These are phyloP conservation scores for Mortierella alpina DNA, from an alignment of 192 early-diverging fungal species.

Conservation along the genomic window DNA sequence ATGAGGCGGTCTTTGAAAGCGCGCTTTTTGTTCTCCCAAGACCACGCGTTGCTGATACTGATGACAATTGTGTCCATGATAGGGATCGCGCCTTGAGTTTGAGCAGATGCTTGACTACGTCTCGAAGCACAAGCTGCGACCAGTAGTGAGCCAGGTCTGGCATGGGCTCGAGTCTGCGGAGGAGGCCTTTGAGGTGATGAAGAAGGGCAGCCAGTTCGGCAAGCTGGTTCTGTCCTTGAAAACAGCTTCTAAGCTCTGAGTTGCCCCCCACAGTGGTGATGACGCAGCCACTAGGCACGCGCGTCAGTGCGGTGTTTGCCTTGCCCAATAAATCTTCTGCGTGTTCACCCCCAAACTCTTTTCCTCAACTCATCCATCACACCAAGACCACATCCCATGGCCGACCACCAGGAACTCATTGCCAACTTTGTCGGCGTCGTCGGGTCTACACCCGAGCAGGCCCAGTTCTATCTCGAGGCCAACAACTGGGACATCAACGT, in stretches of 20 bases:
- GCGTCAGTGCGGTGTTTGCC: no score
- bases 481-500: constrained; percentile 85
- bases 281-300: neutral
- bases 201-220: constrained; percentile 33
- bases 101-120: constrained; percentile 71
- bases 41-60: neutral
- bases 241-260: constrained; percentile 22
- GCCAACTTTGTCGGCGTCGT: constrained; percentile 68
- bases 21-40: neutral
- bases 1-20: no score
- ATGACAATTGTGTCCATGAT: neutral
- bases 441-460: constrained; percentile 64
- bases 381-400: constrained; percentile 17
- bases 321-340: neutral
- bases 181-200: constrained; percentile 26
- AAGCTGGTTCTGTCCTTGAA: constrained; percentile 38
- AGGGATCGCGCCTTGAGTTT: constrained; percentile 66
- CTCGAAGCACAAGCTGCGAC: constrained; percentile 62
- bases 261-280: neutral
- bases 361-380: neutral
- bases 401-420: constrained; percentile 67
- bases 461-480: constrained; percentile 79
- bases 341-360: constrained; percentile 7
- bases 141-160: constrained; percentile 67
- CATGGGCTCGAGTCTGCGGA: constrained; percentile 56